Percentiles rank a stretch among this genome's conserved stretches.
These are phyloP conservation scores for Ustilago bromivora DNA, from an alignment of 1,284 basidiomycete species.

Conservation along the genomic window DNA sequence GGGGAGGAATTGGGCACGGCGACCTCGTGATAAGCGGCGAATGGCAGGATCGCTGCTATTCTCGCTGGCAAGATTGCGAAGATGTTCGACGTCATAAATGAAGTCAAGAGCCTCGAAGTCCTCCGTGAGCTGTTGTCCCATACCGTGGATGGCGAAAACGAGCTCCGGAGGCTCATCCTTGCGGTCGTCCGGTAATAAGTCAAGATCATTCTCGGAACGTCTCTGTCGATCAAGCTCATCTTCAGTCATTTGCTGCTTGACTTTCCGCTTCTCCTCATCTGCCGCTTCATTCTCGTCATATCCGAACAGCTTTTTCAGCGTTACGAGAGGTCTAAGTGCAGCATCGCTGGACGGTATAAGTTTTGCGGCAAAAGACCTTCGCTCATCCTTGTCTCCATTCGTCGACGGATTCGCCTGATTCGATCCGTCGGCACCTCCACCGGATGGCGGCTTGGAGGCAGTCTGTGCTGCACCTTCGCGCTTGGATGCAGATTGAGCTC, in stretches of 20 bases:
- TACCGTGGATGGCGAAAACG: constrained; percentile 63
- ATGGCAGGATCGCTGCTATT: constrained; percentile 50
- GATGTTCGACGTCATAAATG: constrained; percentile 62
- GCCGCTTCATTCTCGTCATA: constrained; percentile 49
- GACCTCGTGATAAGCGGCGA: constrained; percentile 45
- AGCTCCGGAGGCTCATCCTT: constrained; percentile 61
- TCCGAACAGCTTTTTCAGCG: constrained; percentile 47
- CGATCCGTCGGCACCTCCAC: constrained; percentile 45
- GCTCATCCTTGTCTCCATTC: constrained; percentile 38
- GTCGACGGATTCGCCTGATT: constrained; percentile 11
- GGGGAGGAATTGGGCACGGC: constrained; percentile 73
- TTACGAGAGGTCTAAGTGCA: constrained; percentile 39
- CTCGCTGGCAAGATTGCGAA: constrained; percentile 48
- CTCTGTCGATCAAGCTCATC: constrained; percentile 42
- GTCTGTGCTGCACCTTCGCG: constrained; percentile 50
- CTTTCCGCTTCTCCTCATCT: constrained; percentile 52
- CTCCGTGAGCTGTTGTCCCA: constrained; percentile 63
- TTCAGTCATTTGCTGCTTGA: constrained; percentile 58
- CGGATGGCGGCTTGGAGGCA: constrained; percentile 32
- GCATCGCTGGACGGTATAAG: constrained; percentile 54
- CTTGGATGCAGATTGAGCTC: constrained; percentile 36
- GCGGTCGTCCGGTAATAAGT: constrained; percentile 42
- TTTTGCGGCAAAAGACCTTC: constrained; percentile 35
- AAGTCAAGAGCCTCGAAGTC: constrained; percentile 62
- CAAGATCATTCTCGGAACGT: constrained; percentile 22